Base-by-base conservation (phyloP, 805 yeast species). In the Maudiozyma bulderi region DNA sequence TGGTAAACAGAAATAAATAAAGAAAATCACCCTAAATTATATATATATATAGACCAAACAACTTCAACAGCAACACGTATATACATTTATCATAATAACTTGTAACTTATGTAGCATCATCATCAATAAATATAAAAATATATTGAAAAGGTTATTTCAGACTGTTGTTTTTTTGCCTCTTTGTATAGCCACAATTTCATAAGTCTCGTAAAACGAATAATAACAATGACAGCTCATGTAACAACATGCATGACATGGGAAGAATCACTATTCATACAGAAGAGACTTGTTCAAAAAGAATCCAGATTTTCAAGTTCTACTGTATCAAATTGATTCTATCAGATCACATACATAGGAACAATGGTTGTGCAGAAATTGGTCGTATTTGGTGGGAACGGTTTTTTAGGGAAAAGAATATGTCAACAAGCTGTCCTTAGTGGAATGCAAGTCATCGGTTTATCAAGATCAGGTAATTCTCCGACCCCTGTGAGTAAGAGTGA, bases 331-430 rank as follows among this genome's bases (percentile, higher is more conserved):
- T 20, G 4, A 4, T 20, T 3, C 26, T 20, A 20, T 32, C 34
- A 32, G 5, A 32, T 32, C 13, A 32, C 34, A 11, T 32, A 32
- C 13, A 8, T 8, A 32, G 26, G 6, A n/a, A 13, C 38, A 13
- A 35, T 35, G 38, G 14, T 15, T 35, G 8, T 35, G 9, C 38
- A 35, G n/a, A 35, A 35, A 13, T 15, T 78, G 3, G 78, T 86
- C 3, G 86, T 89, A 0, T 79, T 89, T 58, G 98, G 98, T 14
- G 96, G 97, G 0, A 80, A 78, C 55, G 97, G 97, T 8, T 86
- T 86, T 60, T 64, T 90, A 50, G 89, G 95, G 10, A 73, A 71
- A 49, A 69, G 81, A 34, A 80, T 90, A 8, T 86, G 95, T 60
- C 82, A 82, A 60, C 73, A 74, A 2, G 95, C 84, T 0, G 65